Evolutionary conservation across 2,329 filamentous ascomycete species (phyloP), one percentile per base, ranked within the genome.

Genomic region (Nothophoma quercina): DNA sequence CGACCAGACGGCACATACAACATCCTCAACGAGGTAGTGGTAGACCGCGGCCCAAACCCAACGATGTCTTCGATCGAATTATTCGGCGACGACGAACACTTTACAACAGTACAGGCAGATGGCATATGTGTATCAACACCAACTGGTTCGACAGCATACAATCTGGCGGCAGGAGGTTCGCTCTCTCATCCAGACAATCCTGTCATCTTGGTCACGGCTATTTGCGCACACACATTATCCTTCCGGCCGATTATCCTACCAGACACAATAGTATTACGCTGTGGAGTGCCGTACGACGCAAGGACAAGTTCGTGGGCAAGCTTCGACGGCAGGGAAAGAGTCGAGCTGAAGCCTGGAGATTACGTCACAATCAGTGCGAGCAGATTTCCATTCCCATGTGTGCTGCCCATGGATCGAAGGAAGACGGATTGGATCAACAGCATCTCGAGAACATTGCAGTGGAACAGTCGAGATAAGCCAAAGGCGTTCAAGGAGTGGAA

Each of bases 221-320:
- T 98, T 49, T 97, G 93, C 71, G 91, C 95, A 1, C 93, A 98
- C 75, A 97, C 93, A 0, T 82, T 98, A 3, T 96, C 91, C 2
- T 98, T 98, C 81, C 84, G 95, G 9, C 93, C 93, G n/a, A 95
- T 98, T 66, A 95, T 98, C 67, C 81, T 98, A 2, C 95, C 95
- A 0, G 95, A 99, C 75, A 97, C 93, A 0, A 96, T 98, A 57
- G 93, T 98, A 1, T 80, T 99, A 54, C 86, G 95, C 29, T 83
- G 96, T 15, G 95, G 93, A 9, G 93, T 98, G n/a, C 95, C 95
- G 0, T 98, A 96, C 72, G 88, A 96, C 73, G 91, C 93, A 7
- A 83, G 95, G 41, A 92, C 91, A 4, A 89, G 86, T 63, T 93
- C 89, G 32, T 99, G 95, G 93, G 95, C 93, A n/a, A 96, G 91